Base-by-base conservation (phyloP, 169 alveolate species). In the Plasmodium yoelii region DNA sequence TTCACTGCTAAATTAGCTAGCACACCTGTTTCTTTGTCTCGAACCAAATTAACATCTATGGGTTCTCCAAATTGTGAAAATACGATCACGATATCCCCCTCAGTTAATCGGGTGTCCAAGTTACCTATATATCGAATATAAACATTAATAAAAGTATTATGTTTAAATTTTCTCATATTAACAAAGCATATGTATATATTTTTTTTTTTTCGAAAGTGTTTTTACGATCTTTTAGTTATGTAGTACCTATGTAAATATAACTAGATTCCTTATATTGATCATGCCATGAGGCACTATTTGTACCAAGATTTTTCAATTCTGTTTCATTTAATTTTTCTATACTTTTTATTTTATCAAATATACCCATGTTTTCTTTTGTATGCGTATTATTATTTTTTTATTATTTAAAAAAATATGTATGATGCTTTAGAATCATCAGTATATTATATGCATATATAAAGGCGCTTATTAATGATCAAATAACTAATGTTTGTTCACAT, bases 21-120 rank as follows among this genome's bases (percentile, higher is more conserved):
- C 84, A 91, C 91, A 47, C 99, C 99, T 42, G 99, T 97, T 77
- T 94, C 95, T 86, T 93, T 92, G 88, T 99, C 99, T 49, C 99
- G 95, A 34, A 96, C 97, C 53, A 99, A 93, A 87, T 97, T 94
- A 49, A 98, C 94, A 90, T 99, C 99, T 19, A 98, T 97, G 10
- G 99, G 98, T 93, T 96, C 98, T n/a, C 99, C 99, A 93, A 96
- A 98, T 93, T 99, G 98, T 1, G 99, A 98, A 94, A 98, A 98
- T 9, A 98, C 99, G 4, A 96, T 97, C 13, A 97, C 97, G 49
- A 99, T 95, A 86, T 99, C 99, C 9, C 99, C 99, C 87, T 99
- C 99, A 46, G 99, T 98, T 96, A 99, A 95, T 53, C 97, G 94
- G 65, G 92, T 94, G 77, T 97, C 97, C 42, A 99, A 93, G 42